phyloP scores from a whole-genome alignment of 2,329 filamentous ascomycete species.

The Fusarium buharicum region DNA sequence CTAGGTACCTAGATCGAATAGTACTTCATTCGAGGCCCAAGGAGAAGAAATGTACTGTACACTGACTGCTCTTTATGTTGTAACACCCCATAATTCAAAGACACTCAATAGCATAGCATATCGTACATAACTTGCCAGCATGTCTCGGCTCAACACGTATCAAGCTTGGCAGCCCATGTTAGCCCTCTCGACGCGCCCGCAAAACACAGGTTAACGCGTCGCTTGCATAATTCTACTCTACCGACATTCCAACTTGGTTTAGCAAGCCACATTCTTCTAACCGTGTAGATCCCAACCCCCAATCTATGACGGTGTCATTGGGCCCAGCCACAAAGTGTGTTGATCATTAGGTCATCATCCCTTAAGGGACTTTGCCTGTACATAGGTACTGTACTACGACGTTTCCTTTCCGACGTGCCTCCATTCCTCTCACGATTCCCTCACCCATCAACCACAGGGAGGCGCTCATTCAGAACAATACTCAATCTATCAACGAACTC shows the following conservation, averaged over 20 bases:
- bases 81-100: neutral
- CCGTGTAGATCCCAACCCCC: neutral
- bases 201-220: neutral
- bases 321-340: slow-evolving; percentile 8
- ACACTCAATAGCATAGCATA: neutral
- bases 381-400: slow-evolving; percentile 11
- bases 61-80: neutral
- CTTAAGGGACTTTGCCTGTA: neutral
- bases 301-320: slow-evolving; percentile 18
- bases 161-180: neutral
- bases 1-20: too few relatives aligned
- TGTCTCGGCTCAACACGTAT: slow-evolving; percentile 5
- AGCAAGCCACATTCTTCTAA: slow-evolving; percentile 8
- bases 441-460: neutral
- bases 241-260: neutral
- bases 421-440: neutral
- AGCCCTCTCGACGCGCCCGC: neutral
- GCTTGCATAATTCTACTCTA: neutral
- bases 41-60: neutral
- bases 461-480: neutral
- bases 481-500: neutral
- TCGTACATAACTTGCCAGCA: too few relatives aligned
- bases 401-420: neutral
- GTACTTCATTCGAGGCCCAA: neutral
- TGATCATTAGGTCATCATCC: slow-evolving; percentile 10